Conservation (phyloP, 768 basidiomycete genomes). For the Suillus subluteus region DNA sequence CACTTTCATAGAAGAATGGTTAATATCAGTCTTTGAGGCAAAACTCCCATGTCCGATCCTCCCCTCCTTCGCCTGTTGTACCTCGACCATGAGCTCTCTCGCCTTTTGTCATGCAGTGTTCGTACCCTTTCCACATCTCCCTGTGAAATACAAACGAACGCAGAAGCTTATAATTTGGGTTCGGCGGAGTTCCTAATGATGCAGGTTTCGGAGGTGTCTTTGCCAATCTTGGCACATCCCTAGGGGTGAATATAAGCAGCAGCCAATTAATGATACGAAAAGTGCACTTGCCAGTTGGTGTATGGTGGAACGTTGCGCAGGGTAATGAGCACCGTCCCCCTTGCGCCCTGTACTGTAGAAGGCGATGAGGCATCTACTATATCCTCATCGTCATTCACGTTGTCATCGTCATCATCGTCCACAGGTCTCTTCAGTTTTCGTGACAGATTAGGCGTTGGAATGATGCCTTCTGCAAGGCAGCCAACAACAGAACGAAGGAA, state of each 20-base stretch:
- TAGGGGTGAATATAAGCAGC: conserved; percentile 29
- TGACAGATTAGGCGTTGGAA: conserved; percentile 45
- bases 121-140: conserved; percentile 78
- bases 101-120: conserved; percentile 94
- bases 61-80: conserved; percentile 72
- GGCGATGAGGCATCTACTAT: conserved; percentile 12
- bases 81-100: conserved; percentile 67
- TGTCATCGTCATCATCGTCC: conserved; percentile 38
- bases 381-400: conserved; percentile 26
- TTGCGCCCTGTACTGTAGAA: conserved; percentile 16
- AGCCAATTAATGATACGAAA: conserved; percentile 15
- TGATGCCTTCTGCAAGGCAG: conserved; percentile 59
- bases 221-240: conserved; percentile 79
- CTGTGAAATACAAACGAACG: conserved; percentile 83
- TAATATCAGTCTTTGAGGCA: conserved; percentile 43
- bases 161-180: conserved; percentile 69
- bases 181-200: conserved; percentile 47
- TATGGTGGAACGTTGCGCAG: conserved; percentile 87
- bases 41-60: conserved; percentile 91
- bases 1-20: conserved; percentile 1
- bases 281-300: conserved; percentile 68
- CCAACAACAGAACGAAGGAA: conserved; percentile 78
- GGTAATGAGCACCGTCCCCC: conserved; percentile 86
- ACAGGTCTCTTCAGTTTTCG: conserved; percentile 45
- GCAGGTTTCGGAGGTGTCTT: conserved; percentile 68